Conservation (phyloP, 73 alveolate species). For the Tetrahymena borealis region DNA sequence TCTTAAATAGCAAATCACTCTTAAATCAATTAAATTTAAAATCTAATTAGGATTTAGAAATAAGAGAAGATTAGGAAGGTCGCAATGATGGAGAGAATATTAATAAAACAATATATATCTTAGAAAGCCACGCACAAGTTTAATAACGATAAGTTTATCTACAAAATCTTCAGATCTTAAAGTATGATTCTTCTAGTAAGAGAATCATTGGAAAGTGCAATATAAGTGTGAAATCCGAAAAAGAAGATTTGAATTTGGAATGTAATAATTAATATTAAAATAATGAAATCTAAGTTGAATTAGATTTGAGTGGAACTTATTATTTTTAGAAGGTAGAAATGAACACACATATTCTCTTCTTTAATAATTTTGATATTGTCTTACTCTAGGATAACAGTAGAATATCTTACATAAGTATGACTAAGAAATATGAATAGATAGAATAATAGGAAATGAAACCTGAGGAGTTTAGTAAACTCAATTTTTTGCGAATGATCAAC, state of each 20-base stretch:
- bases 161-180: background rate
- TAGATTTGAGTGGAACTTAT: background rate
- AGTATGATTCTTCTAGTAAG: background rate
- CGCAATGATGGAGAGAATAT: background rate
- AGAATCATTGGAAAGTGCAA: background rate
- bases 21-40: no score
- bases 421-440: background rate
- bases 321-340: background rate
- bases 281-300: background rate
- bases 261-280: background rate
- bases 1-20: no score
- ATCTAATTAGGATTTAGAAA: no score
- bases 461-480: background rate
- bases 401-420: background rate
- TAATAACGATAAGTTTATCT: background rate
- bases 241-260: background rate
- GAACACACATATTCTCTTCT: background rate
- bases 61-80: no score
- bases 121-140: background rate
- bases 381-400: background rate
- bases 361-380: background rate
- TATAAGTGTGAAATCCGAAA: background rate
- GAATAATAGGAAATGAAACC: background rate
- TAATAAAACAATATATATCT: background rate
- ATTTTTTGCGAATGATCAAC: no score